Evolutionary conservation across 148 eudicot species (phyloP), one percentile per base, ranked within the genome.

Genomic region (Spergularia bocconei): DNA sequence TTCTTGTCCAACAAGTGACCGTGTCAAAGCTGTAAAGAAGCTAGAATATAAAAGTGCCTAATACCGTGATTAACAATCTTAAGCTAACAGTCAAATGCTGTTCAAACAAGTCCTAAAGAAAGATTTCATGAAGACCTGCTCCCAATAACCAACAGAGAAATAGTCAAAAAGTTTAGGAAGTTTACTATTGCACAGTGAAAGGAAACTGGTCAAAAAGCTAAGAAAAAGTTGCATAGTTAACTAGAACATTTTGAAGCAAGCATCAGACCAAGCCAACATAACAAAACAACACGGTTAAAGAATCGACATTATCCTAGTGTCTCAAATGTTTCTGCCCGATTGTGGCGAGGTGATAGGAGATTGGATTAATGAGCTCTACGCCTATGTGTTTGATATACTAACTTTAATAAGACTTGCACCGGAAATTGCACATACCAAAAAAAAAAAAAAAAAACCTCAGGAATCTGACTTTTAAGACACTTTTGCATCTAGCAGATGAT

Each of bases 91-190:
- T 59, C 21, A 14, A 66, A 44, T 44, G 48, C 59, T 13, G 44
- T 41, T 33, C 66, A 59, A 15, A 73, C 4, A 41, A 41, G 38
- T 9, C 16, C 41, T 20, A 21, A 73, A 41, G 76, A 71, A 57
- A 76, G 41, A 71, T 57, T 47, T 14, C 11, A 61, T 29, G 50
- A 50, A 62, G 54, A 25, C 47, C 54, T 38, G 36, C 50, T 63
- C 25, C 6, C 13, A 23, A 29, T 48, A 74, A 70, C 15, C 71
- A 74, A 70, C 48, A 53, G 51, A 71, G 50, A 65, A 59, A 57
- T 15, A 58, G 76, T 72, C 78, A 73, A 65, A 80, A 71, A 71
- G 54, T 25, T 14, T 0, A 23, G 56, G 5, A 54, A 12, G 11
- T 25, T 13, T 70, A 29, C 52, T 23, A 53, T n/a, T 21, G 54